Conservation (phyloP, 2,329 filamentous ascomycete species). For the Cadophora sp. region DNA sequence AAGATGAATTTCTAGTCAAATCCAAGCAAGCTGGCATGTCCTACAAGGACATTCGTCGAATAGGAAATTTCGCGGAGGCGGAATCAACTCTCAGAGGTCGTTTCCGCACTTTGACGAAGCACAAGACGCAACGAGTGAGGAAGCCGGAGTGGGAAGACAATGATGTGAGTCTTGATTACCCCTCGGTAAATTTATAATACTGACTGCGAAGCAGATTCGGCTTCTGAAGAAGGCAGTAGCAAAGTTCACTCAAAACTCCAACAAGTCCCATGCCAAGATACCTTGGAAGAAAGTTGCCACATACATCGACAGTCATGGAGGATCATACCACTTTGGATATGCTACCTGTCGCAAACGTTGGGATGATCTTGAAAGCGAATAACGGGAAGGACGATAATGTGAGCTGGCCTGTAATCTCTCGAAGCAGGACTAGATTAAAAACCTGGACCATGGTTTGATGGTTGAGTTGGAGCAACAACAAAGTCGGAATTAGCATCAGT, state of each 20-base stretch:
- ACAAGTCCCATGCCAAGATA: constrained; percentile 48
- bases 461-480: background rate
- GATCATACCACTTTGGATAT: constrained; percentile 65
- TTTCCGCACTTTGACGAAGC: constrained; percentile 69
- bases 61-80: constrained; percentile 64
- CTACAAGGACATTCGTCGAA: constrained; percentile 67
- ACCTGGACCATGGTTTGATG: background rate
- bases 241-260: constrained; percentile 41
- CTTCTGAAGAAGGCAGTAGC: constrained; percentile 55
- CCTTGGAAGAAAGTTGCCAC: constrained; percentile 64
- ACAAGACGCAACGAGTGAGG: constrained; percentile 65
- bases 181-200: background rate
- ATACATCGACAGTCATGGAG: constrained; percentile 58
- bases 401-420: no score
- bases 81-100: constrained; percentile 77
- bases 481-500: no score
- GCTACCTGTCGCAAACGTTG: constrained; percentile 66
- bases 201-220: constrained; percentile 47
- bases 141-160: constrained; percentile 67
- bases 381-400: no score
- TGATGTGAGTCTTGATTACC: constrained; percentile 64
- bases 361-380: constrained; percentile 48
- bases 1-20: constrained; percentile 60
- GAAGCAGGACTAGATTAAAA: background rate
- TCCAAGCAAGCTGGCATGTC: constrained; percentile 63